A percentile compares a stretch with the other conserved stretches of the same genome.
Conservation (phyloP, 495 filamentous ascomycete species). For the Aspergillus nidulans region DNA sequence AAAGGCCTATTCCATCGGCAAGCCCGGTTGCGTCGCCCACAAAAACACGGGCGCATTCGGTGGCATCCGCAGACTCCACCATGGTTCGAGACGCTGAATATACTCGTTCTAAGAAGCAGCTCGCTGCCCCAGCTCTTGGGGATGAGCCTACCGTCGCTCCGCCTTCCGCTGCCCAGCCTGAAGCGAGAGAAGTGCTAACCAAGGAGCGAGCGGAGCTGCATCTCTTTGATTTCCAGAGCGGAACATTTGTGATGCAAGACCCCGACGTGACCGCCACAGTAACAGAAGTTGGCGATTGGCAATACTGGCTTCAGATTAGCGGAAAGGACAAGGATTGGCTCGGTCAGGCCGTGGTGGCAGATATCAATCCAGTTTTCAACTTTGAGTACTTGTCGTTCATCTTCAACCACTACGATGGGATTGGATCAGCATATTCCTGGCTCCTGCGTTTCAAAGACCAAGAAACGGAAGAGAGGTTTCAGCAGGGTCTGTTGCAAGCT, state of each 20-base stretch:
- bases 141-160: conserved; percentile 44
- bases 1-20: conserved; percentile 74
- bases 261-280: conserved; percentile 69
- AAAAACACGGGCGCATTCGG: conserved; percentile 31
- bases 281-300: conserved; percentile 82
- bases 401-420: conserved; percentile 89
- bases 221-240: conserved; percentile 82
- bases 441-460: conserved; percentile 86
- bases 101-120: conserved; percentile 35
- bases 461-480: conserved; percentile 75
- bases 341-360: conserved; percentile 75
- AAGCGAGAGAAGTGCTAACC: conserved; percentile 65
- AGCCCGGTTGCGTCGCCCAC: conserved; percentile 70
- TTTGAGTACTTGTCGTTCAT: conserved; percentile 98
- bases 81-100: conserved; percentile 48
- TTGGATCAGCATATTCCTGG: conserved; percentile 94
- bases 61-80: conserved; percentile 33
- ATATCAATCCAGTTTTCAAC: conserved; percentile 98
- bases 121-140: conserved; percentile 30
- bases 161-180: conserved; percentile 59
- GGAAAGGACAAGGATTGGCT: conserved; percentile 80
- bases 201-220: conserved; percentile 81
- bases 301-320: conserved; percentile 91
- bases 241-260: conserved; percentile 82
- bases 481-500: conserved; percentile 89